These are phyloP conservation scores for Aspergillus texensis DNA, from an alignment of 2,329 filamentous ascomycete species.

Conservation along the genomic window DNA sequence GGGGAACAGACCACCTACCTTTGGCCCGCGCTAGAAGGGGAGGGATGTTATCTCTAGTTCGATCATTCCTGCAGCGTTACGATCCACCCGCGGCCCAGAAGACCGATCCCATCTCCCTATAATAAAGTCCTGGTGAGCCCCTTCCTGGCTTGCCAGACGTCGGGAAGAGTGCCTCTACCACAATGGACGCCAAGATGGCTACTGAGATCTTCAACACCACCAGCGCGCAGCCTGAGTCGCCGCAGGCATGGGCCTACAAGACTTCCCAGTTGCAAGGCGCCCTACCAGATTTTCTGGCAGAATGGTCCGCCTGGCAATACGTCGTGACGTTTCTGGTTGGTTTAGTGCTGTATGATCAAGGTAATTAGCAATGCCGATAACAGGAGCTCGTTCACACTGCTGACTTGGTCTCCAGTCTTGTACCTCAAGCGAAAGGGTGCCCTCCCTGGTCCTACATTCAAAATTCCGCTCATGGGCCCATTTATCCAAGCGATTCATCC, in stretches of 20 bases:
- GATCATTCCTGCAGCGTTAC: background rate
- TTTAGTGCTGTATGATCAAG: constrained; percentile 78
- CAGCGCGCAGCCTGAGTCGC: constrained; percentile 10
- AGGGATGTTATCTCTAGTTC: background rate
- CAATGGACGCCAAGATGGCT: constrained; percentile 11
- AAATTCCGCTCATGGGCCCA: constrained; percentile 78
- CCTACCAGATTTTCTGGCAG: constrained; percentile 1
- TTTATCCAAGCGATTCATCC: constrained; percentile 85
- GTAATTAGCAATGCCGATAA: constrained; percentile 47
- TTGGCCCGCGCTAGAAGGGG: background rate
- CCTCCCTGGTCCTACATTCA: constrained; percentile 71
- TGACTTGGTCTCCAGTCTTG: constrained; percentile 54
- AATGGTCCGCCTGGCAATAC: constrained; percentile 47
- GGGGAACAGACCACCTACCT: background rate
- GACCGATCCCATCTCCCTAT: background rate
- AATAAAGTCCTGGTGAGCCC: background rate
- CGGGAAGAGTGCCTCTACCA: background rate
- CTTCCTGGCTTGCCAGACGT: background rate
- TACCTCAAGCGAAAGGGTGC: constrained; percentile 71
- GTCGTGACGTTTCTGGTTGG: constrained; percentile 61
- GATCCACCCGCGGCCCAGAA: background rate
- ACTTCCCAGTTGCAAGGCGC: background rate
- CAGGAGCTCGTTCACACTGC: background rate
- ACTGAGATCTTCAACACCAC: constrained; percentile 16
- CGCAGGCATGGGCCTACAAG: constrained; percentile 12